Evolutionary conservation across 73 alveolate species (phyloP), one percentile per base, ranked within the genome.

Genomic region (Paramecium bursaria): DNA sequence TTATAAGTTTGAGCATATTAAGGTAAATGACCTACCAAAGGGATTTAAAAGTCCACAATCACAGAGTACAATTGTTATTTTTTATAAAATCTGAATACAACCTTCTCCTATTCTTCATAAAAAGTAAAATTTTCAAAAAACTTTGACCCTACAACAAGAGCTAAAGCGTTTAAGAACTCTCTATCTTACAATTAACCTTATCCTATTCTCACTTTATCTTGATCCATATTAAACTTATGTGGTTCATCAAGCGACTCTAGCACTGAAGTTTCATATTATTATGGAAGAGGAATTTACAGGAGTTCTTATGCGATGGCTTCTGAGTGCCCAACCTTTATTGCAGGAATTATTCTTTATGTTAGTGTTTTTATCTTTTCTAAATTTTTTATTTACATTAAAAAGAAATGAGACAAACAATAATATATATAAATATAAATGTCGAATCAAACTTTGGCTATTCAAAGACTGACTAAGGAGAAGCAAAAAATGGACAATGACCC

Each of bases 101-200:
- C 27, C 17, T 50, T 23, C 27, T 57, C 76, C 5, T 23, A 10
- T 57, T 57, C 76, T 57, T 57, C 76, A 57, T 57, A 48, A 30
- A 57, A 30, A 23, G 33, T 23, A 57, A 42, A 2, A 19, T 27
- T 4, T n/a, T 30, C 27, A 57, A 57, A 4, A 57, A 31, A 30
- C 33, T 23, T 57, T 57, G 2, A 57, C 27, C 76, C 33, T 30
- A 57, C 51, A 13, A 57, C 15, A 1, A 57, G 76, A 10, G 76
- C 47, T 31, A 57, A 30, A 29, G 76, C 76, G 33, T 57, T 57
- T 57, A 57, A 57, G 7, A 57, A 11, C 9, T 57, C 76, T 57
- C 76, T 57, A 57, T 29, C 76, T 57, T 57, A 57, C 33, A 57
- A 26, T 29, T 57, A 10, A 14, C 76, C 76, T 57, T 57, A 57